Percentiles rank a stretch among this genome's conserved stretches.
These are phyloP conservation scores for Lophiotrema nucula DNA, from an alignment of 495 filamentous ascomycete genomes.

Conservation along the genomic window DNA sequence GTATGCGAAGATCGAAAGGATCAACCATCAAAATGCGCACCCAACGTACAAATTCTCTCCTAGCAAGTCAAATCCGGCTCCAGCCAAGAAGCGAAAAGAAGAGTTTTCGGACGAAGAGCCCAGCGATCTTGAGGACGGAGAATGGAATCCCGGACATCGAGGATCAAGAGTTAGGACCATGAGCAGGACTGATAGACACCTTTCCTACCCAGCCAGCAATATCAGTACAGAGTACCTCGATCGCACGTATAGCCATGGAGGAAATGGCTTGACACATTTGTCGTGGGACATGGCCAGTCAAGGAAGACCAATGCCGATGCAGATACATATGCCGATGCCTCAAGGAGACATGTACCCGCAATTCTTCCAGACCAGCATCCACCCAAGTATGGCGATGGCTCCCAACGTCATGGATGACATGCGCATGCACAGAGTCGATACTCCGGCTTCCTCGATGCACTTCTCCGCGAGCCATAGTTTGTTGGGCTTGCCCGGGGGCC, in stretches of 20 bases:
- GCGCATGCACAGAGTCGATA: conserved; percentile 22
- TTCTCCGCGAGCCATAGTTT: conserved; percentile 28
- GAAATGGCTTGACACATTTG: conserved; percentile 46
- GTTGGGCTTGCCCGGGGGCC: conserved; percentile 53
- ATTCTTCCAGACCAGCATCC: conserved; percentile 54
- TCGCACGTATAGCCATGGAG: conserved; percentile 19
- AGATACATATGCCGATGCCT: conserved; percentile 55
- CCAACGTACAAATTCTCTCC: conserved; percentile 96
- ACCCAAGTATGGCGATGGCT: conserved; percentile 24
- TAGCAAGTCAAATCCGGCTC: conserved; percentile 56
- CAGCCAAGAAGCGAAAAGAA: conserved; percentile 54
- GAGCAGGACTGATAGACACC: conserved; percentile 9
- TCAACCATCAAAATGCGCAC: conserved; percentile 81
- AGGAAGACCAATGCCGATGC: conserved; percentile 56
- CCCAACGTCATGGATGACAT: conserved; percentile 30
- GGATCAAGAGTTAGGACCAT: conserved; percentile 3
- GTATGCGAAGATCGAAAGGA: conserved; percentile 76
- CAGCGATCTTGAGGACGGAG: conserved; percentile 37
- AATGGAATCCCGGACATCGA: conserved; percentile 34
- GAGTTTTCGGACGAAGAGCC: conserved; percentile 33
- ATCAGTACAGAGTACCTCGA: conserved; percentile 14
- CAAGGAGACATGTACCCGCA: conserved; percentile 51
- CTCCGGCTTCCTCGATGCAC: conserved; percentile 30
- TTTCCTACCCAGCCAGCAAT: conserved; percentile 7
- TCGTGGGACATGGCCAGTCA: conserved; percentile 63